These are phyloP conservation scores for Nothophaeocryptopus gaeumannii DNA, from an alignment of 2,329 filamentous ascomycete genomes.

Conservation along the genomic window DNA sequence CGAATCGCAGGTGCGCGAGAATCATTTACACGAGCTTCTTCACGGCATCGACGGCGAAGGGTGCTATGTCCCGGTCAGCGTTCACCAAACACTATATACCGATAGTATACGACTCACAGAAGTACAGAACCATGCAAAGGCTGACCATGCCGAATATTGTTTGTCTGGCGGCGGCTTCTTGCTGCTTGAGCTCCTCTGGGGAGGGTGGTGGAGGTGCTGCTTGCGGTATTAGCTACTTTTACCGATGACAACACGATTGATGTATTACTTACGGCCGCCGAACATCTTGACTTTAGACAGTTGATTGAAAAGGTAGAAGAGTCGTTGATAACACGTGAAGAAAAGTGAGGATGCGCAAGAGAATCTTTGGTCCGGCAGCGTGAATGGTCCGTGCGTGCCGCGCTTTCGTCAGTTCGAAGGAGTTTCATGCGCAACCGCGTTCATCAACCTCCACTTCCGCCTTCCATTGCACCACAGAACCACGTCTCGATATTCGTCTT, in stretches of 20 bases:
- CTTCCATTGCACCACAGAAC: background rate
- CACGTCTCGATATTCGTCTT: background rate
- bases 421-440: background rate
- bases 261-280: slow-evolving; percentile 24
- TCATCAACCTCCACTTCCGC: slow-evolving; percentile 2
- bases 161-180: slow-evolving; percentile 65
- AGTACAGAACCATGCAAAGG: slow-evolving; percentile 67
- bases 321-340: slow-evolving; percentile 2
- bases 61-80: slow-evolving; percentile 41
- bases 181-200: slow-evolving; percentile 64
- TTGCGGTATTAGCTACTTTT: too few relatives aligned
- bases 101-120: slow-evolving; percentile 58
- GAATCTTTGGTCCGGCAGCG: slow-evolving; percentile 4
- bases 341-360: background rate
- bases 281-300: slow-evolving; percentile 24
- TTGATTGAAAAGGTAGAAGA: background rate
- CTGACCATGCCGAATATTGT: slow-evolving; percentile 66
- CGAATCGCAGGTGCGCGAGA: background rate
- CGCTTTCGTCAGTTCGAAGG: slow-evolving; percentile 1
- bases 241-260: background rate
- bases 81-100: background rate
- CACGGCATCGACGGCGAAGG: slow-evolving; percentile 55
- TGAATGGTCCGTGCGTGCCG: background rate
- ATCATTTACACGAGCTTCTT: slow-evolving; percentile 45
- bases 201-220: slow-evolving; percentile 61